A percentile compares a stretch with the other conserved stretches of the same genome.
These are phyloP conservation scores for Phoma sp. DNA, from an alignment of 2,329 filamentous ascomycete genomes.

Conservation along the genomic window DNA sequence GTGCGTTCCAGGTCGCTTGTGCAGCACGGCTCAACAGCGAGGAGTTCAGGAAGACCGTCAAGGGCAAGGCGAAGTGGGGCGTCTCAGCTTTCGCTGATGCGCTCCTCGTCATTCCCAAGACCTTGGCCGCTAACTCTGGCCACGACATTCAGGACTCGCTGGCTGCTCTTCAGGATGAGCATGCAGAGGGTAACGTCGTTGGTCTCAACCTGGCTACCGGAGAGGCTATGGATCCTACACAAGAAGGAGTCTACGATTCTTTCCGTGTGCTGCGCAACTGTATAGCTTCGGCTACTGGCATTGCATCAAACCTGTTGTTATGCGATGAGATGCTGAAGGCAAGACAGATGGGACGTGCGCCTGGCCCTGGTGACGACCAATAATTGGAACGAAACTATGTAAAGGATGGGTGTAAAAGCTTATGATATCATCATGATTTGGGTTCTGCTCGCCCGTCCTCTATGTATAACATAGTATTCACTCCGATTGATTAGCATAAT, in stretches of 20 bases:
- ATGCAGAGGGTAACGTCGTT: slow-evolving; percentile 80
- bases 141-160: slow-evolving; percentile 96
- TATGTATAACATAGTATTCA: neutral
- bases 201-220: slow-evolving; percentile 87
- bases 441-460: neutral
- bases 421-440: neutral
- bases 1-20: slow-evolving; percentile 94
- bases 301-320: slow-evolving; percentile 91
- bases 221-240: slow-evolving; percentile 91
- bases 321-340: slow-evolving; percentile 98
- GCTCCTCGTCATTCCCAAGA: slow-evolving; percentile 95
- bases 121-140: slow-evolving; percentile 91
- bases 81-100: slow-evolving; percentile 95
- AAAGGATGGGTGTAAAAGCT: neutral
- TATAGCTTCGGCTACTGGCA: slow-evolving; percentile 90
- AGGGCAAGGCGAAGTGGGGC: slow-evolving; percentile 97
- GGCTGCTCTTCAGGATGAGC: slow-evolving; percentile 84
- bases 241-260: slow-evolving; percentile 93
- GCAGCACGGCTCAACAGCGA: slow-evolving; percentile 87
- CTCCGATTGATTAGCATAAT: slow-evolving; percentile 2
- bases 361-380: slow-evolving; percentile 17
- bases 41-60: slow-evolving; percentile 84
- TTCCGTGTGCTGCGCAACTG: slow-evolving; percentile 94
- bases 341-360: slow-evolving; percentile 75
- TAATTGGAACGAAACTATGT: neutral